Percentiles rank a stretch among this genome's conserved stretches.
Evolutionary conservation across 345 rosid species (phyloP).

Genomic region (Adansonia digitata): DNA sequence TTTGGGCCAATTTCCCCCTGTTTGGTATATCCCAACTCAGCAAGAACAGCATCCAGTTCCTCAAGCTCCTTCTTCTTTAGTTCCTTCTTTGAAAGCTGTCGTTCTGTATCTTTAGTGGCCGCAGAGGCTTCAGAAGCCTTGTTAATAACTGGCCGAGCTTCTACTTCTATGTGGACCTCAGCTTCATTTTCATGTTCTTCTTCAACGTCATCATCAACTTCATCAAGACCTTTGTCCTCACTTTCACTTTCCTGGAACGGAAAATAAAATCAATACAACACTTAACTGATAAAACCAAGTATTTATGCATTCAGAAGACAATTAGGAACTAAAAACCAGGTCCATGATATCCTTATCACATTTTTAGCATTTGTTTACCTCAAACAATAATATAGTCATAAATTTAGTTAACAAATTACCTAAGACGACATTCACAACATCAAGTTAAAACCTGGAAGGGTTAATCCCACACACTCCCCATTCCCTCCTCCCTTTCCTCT

Average conservation of each 20-base stretch:
- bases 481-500: neutral
- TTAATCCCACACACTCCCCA: neutral
- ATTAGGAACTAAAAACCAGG: neutral
- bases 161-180: conserved; percentile 15
- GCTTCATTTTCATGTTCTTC: conserved; percentile 45
- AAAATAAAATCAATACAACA: neutral
- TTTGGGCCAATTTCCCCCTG: conserved; percentile 29
- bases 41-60: conserved; percentile 58
- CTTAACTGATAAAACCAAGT: neutral
- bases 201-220: conserved; percentile 42
- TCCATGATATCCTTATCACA: neutral
- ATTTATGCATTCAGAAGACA: neutral
- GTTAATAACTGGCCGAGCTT: conserved; percentile 23
- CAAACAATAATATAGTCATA: neutral
- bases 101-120: conserved; percentile 34
- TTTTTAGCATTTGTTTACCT: neutral
- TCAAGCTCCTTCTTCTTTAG: conserved; percentile 55
- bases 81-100: conserved; percentile 58
- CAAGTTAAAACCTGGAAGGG: neutral
- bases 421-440: neutral
- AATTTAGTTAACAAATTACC: neutral
- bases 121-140: conserved; percentile 27
- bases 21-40: conserved; percentile 38
- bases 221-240: conserved; percentile 45
- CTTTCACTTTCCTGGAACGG: conserved; percentile 43